Evolutionary conservation across 257 asterid species (phyloP).

Genomic region (Fraxinus anomala): DNA sequence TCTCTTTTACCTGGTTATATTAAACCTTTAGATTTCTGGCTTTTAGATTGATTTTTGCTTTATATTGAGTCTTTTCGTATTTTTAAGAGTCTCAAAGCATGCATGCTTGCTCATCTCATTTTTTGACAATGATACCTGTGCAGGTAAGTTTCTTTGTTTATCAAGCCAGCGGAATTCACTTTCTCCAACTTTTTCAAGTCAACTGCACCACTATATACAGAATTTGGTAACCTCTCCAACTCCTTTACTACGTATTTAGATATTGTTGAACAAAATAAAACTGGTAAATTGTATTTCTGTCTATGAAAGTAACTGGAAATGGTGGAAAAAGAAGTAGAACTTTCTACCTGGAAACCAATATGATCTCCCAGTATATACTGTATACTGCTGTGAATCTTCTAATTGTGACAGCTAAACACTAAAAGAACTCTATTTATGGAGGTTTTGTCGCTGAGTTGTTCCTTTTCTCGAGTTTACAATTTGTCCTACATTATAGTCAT

Average conservation of each 20-base stretch:
- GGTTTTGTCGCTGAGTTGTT: background rate
- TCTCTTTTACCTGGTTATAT: background rate
- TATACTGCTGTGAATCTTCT: background rate
- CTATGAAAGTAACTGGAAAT: background rate
- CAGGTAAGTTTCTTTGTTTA: conserved; percentile 55
- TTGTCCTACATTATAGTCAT: background rate
- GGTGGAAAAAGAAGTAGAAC: background rate
- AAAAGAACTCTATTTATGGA: background rate
- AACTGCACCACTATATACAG: conserved; percentile 53
- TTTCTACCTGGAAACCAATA: background rate
- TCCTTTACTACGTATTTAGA: background rate
- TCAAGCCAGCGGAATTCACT: conserved; percentile 39
- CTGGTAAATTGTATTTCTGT: background rate
- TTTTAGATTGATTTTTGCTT: background rate
- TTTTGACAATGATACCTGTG: conserved; percentile 25
- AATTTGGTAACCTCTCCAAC: conserved; percentile 47
- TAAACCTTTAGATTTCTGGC: background rate
- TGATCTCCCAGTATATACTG: background rate
- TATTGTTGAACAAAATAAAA: conserved; percentile 1
- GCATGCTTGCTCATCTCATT: conserved; percentile 1
- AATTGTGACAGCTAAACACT: background rate
- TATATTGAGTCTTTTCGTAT: conserved; percentile 4
- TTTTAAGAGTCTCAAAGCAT: conserved; percentile 13
- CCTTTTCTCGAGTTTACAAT: conserved; percentile 12
- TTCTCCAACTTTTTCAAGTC: conserved; percentile 49